Evolutionary conservation across 78 protist species (phyloP).

Genomic region (Dictyostelium firmibasis): DNA sequence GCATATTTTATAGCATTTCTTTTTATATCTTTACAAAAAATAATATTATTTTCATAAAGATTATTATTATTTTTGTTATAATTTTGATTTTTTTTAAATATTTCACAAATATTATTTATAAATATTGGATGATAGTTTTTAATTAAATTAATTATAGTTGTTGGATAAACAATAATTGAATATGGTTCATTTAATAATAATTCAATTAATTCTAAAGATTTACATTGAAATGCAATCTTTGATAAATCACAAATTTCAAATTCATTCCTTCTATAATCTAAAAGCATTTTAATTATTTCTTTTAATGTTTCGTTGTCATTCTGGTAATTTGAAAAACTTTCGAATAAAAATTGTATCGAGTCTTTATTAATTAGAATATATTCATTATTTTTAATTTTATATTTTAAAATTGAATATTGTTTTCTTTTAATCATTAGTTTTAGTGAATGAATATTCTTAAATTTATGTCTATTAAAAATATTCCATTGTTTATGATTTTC

Average conservation of each 20-base stretch:
- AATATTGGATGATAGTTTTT: no score
- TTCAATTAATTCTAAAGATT: no score
- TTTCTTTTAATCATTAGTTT: background rate
- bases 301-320: background rate
- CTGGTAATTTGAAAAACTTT: background rate
- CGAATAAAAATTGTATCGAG: background rate
- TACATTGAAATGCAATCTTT: background rate
- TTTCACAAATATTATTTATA: no score
- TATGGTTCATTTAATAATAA: background rate
- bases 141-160: background rate
- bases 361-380: background rate
- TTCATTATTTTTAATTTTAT: background rate
- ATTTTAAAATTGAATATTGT: background rate
- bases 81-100: no score
- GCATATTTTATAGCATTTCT: background rate
- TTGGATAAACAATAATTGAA: background rate
- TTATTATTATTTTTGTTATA: no score
- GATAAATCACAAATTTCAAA: background rate
- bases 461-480: background rate
- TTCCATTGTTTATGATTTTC: background rate
- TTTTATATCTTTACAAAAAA: background rate
- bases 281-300: background rate
- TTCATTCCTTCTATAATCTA: background rate
- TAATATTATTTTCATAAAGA: no score
- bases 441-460: background rate